Evolutionary conservation across 352 stramenopile genomes (phyloP).

Genomic region (Phytopythium helicoides): DNA sequence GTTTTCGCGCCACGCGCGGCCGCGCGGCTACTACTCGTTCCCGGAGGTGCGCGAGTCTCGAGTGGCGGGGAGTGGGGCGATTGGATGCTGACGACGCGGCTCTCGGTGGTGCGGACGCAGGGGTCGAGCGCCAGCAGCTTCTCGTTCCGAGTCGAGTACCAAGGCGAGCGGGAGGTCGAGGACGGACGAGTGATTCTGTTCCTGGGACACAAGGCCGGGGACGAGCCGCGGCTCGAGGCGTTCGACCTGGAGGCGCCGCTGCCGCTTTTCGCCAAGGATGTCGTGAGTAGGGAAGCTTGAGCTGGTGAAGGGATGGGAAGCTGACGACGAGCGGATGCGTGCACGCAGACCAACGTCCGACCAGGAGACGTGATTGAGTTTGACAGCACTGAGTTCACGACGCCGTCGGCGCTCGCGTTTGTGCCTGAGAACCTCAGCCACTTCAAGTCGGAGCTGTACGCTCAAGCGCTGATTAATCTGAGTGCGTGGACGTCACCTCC

Average conservation of each 20-base stretch:
- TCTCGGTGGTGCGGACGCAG: not conserved
- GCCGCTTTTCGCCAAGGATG: constrained; percentile 65
- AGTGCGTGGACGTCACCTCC: constrained; percentile 62
- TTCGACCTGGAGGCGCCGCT: constrained; percentile 58
- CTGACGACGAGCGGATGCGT: constrained; percentile 4
- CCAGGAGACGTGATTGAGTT: constrained; percentile 61
- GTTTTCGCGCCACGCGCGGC: constrained; percentile 39
- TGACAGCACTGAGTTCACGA: constrained; percentile 57
- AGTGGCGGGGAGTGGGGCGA: too few relatives aligned
- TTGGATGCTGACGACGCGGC: not conserved
- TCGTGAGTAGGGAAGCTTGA: constrained; percentile 21
- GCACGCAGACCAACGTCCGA: constrained; percentile 35
- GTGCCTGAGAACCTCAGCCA: constrained; percentile 51
- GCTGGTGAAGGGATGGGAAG: constrained; percentile 9
- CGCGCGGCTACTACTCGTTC: constrained; percentile 58
- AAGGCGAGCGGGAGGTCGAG: constrained; percentile 26
- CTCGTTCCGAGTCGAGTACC: constrained; percentile 50
- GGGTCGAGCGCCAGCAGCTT: constrained; percentile 44
- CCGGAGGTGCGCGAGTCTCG: constrained; percentile 45
- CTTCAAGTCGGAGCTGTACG: constrained; percentile 45
- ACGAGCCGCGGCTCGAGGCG: constrained; percentile 51
- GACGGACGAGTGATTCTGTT: constrained; percentile 62
- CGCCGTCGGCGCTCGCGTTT: constrained; percentile 54
- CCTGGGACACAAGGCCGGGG: constrained; percentile 35
- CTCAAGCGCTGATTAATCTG: constrained; percentile 68